These are phyloP conservation scores for Boletus sp. DNA, from an alignment of 768 basidiomycete genomes.

Conservation along the genomic window DNA sequence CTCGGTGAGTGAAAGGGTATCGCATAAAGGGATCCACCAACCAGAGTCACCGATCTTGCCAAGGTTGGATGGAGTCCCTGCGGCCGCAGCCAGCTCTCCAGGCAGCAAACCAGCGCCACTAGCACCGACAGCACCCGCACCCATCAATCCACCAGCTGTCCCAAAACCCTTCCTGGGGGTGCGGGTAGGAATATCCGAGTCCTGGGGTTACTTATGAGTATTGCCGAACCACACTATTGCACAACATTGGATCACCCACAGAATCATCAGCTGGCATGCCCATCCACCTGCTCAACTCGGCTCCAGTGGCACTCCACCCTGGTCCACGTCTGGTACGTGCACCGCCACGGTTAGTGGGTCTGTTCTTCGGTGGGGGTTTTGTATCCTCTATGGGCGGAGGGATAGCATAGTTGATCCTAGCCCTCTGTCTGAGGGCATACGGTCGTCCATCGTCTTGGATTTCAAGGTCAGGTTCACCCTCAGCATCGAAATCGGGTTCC, in stretches of 20 bases:
- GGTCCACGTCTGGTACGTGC: slow-evolving; percentile 44
- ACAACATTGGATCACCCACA: slow-evolving; percentile 33
- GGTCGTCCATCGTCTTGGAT: slow-evolving; percentile 36
- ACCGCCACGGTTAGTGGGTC: slow-evolving; percentile 39
- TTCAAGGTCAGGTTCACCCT: slow-evolving; percentile 39
- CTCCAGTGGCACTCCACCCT: slow-evolving; percentile 78
- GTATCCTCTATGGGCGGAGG: slow-evolving; percentile 79
- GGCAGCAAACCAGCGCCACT: slow-evolving; percentile 57
- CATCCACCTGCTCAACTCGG: slow-evolving; percentile 76
- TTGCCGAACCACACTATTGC: background rate
- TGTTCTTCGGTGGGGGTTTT: slow-evolving; percentile 34
- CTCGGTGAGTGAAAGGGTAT: slow-evolving; percentile 10
- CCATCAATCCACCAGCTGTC: slow-evolving; percentile 49
- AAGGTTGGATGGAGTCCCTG: slow-evolving; percentile 79
- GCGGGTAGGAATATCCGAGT: slow-evolving; percentile 67
- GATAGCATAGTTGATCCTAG: slow-evolving; percentile 72
- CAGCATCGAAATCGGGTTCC: slow-evolving; percentile 39
- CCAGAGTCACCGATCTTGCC: slow-evolving; percentile 82
- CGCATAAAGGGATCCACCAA: slow-evolving; percentile 30
- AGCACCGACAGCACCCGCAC: slow-evolving; percentile 42
- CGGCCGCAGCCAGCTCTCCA: slow-evolving; percentile 55
- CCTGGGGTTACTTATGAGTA: slow-evolving; percentile 36
- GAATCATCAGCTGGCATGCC: slow-evolving; percentile 71
- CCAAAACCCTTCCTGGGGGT: slow-evolving; percentile 69
- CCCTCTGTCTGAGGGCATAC: slow-evolving; percentile 64